A percentile compares a stretch with the other conserved stretches of the same genome.
Conservation (phyloP, 176 grass and related monocot species). For the Saccharum officinarum region DNA sequence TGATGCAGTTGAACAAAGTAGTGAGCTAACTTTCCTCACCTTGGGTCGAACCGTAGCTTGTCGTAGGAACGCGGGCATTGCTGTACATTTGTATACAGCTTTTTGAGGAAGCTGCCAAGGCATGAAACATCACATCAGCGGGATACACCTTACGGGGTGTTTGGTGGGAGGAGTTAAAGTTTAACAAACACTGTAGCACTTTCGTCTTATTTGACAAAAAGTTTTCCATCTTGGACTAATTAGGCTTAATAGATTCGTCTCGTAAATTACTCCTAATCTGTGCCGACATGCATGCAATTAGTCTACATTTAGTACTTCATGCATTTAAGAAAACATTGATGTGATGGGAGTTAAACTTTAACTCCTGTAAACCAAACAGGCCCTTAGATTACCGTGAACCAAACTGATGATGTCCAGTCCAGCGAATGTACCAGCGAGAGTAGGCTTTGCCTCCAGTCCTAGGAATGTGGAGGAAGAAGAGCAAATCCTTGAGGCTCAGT, state of each 20-base stretch:
- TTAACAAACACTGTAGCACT: too few species aligned
- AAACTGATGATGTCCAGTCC: neutral
- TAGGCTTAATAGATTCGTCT: too few species aligned
- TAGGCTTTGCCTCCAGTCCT: slow-evolving; percentile 92
- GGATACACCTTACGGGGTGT: too few species aligned
- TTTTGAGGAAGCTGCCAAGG: slow-evolving; percentile 75
- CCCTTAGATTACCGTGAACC: neutral
- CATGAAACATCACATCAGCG: neutral
- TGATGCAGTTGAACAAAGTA: neutral
- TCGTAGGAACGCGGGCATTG: slow-evolving; percentile 92
- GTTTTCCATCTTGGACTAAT: too few species aligned
- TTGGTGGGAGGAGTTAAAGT: too few species aligned
- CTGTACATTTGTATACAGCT: slow-evolving; percentile 67
- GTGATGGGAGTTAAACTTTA: too few species aligned
- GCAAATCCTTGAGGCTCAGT: slow-evolving; percentile 73
- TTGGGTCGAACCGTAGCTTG: slow-evolving; percentile 79
- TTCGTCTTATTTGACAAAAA: too few species aligned
- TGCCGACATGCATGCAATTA: too few species aligned
- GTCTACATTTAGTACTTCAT: too few species aligned
- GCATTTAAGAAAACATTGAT: too few species aligned
- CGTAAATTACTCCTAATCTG: too few species aligned
- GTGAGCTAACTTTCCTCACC: slow-evolving; percentile 51
- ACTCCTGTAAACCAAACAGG: too few species aligned
- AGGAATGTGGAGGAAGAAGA: slow-evolving; percentile 96
- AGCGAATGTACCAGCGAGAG: slow-evolving; percentile 67